These are phyloP conservation scores for Myriosclerotinia scirpicola DNA, from an alignment of 2,329 filamentous ascomycete species.

Conservation along the genomic window DNA sequence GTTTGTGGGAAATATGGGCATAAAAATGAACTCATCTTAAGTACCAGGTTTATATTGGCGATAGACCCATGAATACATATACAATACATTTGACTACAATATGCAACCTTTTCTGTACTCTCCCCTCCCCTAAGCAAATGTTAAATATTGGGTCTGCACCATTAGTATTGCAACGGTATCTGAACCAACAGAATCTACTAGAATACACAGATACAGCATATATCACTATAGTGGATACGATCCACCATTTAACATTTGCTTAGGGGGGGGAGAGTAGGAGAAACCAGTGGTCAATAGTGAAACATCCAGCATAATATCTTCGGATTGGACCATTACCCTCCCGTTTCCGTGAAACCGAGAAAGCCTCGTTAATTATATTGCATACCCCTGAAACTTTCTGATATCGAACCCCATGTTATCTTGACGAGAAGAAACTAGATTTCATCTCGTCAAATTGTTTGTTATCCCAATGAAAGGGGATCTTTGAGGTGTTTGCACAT, in stretches of 20 bases:
- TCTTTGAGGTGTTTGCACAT: background rate
- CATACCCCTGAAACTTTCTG: background rate
- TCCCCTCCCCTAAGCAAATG: too few species aligned
- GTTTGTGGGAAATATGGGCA: slow-evolving; percentile 38
- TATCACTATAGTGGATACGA: too few species aligned
- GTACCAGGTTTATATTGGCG: slow-evolving; percentile 37
- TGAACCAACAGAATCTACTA: too few species aligned
- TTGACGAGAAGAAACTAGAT: background rate
- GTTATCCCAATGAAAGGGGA: background rate
- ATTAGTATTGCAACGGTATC: too few species aligned
- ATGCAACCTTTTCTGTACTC: background rate
- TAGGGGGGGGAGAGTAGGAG: too few species aligned
- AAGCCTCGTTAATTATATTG: background rate
- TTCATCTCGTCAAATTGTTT: background rate
- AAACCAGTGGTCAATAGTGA: background rate
- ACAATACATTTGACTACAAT: slow-evolving; percentile 24
- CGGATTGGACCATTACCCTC: too few species aligned
- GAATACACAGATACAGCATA: too few species aligned
- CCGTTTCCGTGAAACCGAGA: background rate
- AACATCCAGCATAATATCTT: background rate
- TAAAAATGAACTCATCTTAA: slow-evolving; percentile 35
- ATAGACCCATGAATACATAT: slow-evolving; percentile 38
- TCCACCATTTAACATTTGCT: too few species aligned
- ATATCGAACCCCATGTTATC: background rate
- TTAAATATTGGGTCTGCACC: too few species aligned